Evolutionary conservation across 768 basidiomycete species (phyloP), one percentile per base, ranked within the genome.

Genomic region (Fomitopsis serialis): DNA sequence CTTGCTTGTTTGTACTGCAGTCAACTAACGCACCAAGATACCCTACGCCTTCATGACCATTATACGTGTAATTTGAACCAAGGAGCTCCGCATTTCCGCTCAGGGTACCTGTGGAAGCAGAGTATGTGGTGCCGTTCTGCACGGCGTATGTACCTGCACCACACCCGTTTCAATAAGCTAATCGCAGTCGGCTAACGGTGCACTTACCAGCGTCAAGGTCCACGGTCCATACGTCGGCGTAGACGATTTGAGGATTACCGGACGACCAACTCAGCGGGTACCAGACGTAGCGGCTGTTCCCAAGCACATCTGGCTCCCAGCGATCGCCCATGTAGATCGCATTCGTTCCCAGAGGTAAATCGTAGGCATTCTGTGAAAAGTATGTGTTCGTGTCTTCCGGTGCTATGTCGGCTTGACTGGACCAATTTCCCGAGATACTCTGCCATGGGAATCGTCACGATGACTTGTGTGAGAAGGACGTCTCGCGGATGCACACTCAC

Each of bases 241-340:
- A 65, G 10, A 81, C 73, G 22, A 84, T 72, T 61, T 78, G 72
- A 22, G 82, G 81, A n/a, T 62, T 57, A 8, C 81, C 79, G n/a
- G 72, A 70, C 6, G 73, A 71, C 77, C 79, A 84, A 42, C 72
- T 72, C 51, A 85, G 63, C 6, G 82, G 82, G 54, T 77, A 76
- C 82, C 82, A 85, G 45, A 83, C 78, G 65, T 84, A 84, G 45
- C 72, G 67, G 60, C 80, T 81, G 58, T 75, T 79, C 13, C 82
- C 81, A 4, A 83, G 71, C 19, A 79, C 60, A 34, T 66, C 63
- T 19, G 80, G 74, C 13, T 79, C 66, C 82, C 82, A 85, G 47
- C 82, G 77, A 63, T 85, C 82, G 42, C 82, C 82, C 79, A 83
- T 81, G 59, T 83, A 85, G 48, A 85, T 74, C 2, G 73, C 76